Evolutionary conservation across 83 land plant species (phyloP).

Genomic region (Diphasiastrum complanatum): DNA sequence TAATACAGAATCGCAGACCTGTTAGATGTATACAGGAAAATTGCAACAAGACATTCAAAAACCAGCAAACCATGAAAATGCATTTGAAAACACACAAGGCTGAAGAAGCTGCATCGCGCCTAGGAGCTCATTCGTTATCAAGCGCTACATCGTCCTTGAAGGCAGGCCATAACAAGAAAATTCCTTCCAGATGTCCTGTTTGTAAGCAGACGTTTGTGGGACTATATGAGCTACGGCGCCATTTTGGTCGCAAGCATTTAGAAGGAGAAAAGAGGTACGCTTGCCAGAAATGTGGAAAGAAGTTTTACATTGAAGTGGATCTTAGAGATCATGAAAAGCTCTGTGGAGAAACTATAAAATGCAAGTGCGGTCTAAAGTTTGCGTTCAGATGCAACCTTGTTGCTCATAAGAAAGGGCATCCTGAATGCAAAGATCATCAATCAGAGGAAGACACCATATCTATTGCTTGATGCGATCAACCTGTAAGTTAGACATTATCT

Average conservation of each 20-base stretch:
- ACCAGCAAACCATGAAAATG: constrained; percentile 48
- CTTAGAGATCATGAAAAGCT: constrained; percentile 44
- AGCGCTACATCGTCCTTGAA: constrained; percentile 5
- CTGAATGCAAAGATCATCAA: constrained; percentile 28
- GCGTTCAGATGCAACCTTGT: constrained; percentile 46
- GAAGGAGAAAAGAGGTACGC: constrained; percentile 41
- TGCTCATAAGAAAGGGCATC: constrained; percentile 39
- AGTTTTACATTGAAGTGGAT: constrained; percentile 43
- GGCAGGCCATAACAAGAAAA: constrained; percentile 45
- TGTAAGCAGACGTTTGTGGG: constrained; percentile 46
- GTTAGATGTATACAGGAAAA: constrained; percentile 24
- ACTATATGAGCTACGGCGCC: constrained; percentile 40
- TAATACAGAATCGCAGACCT: constrained; percentile 38
- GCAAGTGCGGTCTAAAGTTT: constrained; percentile 43
- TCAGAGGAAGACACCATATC: no score
- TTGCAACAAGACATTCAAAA: constrained; percentile 46
- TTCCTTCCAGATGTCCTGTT: constrained; percentile 41
- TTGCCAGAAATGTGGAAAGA: constrained; percentile 42
- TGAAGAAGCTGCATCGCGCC: not conserved
- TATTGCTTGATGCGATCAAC: no score
- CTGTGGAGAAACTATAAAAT: constrained; percentile 43
- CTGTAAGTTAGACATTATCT: no score
- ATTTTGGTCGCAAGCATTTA: constrained; percentile 45
- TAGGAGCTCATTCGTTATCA: constrained; percentile 2
- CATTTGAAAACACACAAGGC: constrained; percentile 36